Conservation (phyloP, 352 stramenopile genomes). For the Globisporangium paroecandrum region DNA sequence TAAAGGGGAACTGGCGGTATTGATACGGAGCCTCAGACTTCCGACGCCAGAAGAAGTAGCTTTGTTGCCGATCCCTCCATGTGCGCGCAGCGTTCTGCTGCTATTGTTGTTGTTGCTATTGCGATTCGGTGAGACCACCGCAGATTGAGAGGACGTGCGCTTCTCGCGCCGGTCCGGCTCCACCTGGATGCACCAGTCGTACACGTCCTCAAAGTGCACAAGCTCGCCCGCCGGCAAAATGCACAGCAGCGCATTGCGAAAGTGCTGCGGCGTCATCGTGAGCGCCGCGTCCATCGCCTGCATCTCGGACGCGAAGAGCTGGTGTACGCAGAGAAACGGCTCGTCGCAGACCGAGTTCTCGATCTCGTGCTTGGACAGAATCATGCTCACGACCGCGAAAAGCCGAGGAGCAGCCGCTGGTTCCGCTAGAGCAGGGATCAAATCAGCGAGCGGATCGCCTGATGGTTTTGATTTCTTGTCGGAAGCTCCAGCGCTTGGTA, state of each 20-base stretch:
- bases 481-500: not conserved
- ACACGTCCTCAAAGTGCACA: conserved; percentile 51
- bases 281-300: conserved; percentile 48
- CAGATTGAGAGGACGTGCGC: conserved; percentile 15
- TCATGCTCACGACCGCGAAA: conserved; percentile 54
- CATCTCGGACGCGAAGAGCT: conserved; percentile 39
- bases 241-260: conserved; percentile 60
- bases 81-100: not conserved
- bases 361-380: conserved; percentile 48
- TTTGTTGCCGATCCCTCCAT: not conserved
- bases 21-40: not conserved
- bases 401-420: not conserved
- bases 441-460: not conserved
- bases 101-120: not conserved
- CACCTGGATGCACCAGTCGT: conserved; percentile 67
- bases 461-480: not conserved
- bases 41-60: not conserved
- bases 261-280: conserved; percentile 21
- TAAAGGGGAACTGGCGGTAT: not conserved
- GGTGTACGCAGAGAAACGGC: conserved; percentile 51
- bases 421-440: not conserved
- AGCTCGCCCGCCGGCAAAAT: conserved; percentile 45
- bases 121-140: conserved; percentile 11
- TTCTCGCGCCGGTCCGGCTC: conserved; percentile 47
- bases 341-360: conserved; percentile 38